Base-by-base conservation (phyloP, 148 eudicot species). In the Nyssa sinensis region DNA sequence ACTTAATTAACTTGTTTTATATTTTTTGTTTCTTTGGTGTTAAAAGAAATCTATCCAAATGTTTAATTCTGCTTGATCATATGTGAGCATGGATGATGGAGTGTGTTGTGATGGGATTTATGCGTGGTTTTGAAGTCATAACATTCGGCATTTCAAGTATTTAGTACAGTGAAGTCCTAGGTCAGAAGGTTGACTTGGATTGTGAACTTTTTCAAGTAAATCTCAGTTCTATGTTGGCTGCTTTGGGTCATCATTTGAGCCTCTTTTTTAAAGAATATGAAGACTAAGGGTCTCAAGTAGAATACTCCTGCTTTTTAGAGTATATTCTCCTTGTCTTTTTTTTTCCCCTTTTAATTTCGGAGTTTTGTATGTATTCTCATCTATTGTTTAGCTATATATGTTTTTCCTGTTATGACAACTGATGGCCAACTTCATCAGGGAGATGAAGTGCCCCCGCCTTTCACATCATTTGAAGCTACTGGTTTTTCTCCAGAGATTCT, bases 401-500 rank as follows among this genome's bases (percentile, higher is more conserved):
- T 33, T 10, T 44, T n/a, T 68, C 19, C 1, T 23, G 7, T 23
- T 49, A 62, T 47, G 34, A 49, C 31, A 53, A 44, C 44, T 78
- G 64, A 49, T 27, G 8, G 30, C 31, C 25, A 47, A 21, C 33
- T 70, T 74, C 30, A 90, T 74, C 66, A 95, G 99, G 99, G 99
- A 74, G 78, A 74, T 34, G 75, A 73, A 79, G 97, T 88, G 39
- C 99, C 99, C 35, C 75, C 84, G 69, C 97, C 99, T 64, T 89
- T 88, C 76, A 80, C 74, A 30, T 84, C 94, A 73, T 95, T 95
- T 85, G 97, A 93, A 74, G 84, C 79, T 72, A 83, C 94, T 81
- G 91, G 93, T 62, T 91, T 95, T 55, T 97, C 99, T 32, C 64
- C 89, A 7, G 98, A 95, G 83, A 57, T 95, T 61, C 84, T 95